phyloP scores from a whole-genome alignment of 1,284 basidiomycete species.

The Tranzscheliella williamsii region DNA sequence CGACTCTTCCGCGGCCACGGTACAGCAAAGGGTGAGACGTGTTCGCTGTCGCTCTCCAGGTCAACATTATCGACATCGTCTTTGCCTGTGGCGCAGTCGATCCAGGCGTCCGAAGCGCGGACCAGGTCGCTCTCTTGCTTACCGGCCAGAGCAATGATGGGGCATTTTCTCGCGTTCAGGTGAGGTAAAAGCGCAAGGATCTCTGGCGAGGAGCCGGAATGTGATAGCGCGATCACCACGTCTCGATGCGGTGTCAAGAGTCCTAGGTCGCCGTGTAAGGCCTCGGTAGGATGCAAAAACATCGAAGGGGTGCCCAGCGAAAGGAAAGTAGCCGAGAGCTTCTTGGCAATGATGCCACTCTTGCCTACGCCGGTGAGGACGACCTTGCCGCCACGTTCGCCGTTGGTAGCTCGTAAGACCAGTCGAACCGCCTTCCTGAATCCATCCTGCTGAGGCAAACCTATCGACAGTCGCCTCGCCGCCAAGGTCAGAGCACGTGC shows the following conservation, averaged over 20 bases:
- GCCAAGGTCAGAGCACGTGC: slow-evolving; percentile 36
- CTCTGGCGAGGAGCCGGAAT: slow-evolving; percentile 62
- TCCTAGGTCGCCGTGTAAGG: slow-evolving; percentile 63
- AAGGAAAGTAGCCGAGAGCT: slow-evolving; percentile 48
- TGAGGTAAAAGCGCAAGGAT: slow-evolving; percentile 60
- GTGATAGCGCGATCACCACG: slow-evolving; percentile 60
- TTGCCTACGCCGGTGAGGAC: slow-evolving; percentile 62
- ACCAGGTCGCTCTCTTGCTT: slow-evolving; percentile 57
- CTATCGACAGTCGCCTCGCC: slow-evolving; percentile 28
- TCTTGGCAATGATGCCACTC: slow-evolving; percentile 57
- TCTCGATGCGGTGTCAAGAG: slow-evolving; percentile 58
- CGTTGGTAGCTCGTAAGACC: slow-evolving; percentile 33
- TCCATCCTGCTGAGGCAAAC: slow-evolving; percentile 21
- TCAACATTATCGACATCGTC: slow-evolving; percentile 52
- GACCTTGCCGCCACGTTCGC: slow-evolving; percentile 58
- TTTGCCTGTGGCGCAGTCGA: slow-evolving; percentile 53
- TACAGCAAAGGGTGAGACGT: background rate
- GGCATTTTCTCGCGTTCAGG: slow-evolving; percentile 51
- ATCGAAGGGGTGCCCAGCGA: slow-evolving; percentile 60
- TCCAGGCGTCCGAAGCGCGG: slow-evolving; percentile 56
- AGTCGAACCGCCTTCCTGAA: slow-evolving; percentile 41
- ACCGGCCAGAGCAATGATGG: slow-evolving; percentile 60
- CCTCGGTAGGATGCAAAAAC: slow-evolving; percentile 62
- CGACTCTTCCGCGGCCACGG: background rate
- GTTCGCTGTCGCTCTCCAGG: slow-evolving; percentile 2